Percentiles rank a stretch among this genome's conserved stretches.
Evolutionary conservation across 2,329 filamentous ascomycete genomes (phyloP).

Genomic region (Pseudogymnoascus sp.): DNA sequence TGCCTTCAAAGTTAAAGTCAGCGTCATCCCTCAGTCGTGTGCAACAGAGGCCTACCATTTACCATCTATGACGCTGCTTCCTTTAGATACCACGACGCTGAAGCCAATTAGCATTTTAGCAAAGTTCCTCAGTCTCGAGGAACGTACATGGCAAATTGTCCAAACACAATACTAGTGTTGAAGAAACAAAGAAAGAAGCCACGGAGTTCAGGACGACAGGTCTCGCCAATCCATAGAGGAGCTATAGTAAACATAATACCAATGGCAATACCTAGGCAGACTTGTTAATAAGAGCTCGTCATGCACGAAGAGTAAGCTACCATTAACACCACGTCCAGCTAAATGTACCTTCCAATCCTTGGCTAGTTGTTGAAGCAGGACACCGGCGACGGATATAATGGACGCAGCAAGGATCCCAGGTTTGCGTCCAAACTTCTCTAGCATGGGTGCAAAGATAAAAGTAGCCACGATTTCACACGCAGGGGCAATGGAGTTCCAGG

Average conservation of each 20-base stretch:
- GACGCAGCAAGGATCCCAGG: slow-evolving; percentile 22
- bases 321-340: slow-evolving; percentile 24
- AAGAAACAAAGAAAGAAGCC: slow-evolving; percentile 33
- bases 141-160: slow-evolving; percentile 24
- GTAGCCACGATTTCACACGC: slow-evolving; percentile 23
- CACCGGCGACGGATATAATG: slow-evolving; percentile 23
- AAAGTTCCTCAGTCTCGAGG: background rate
- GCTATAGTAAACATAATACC: slow-evolving; percentile 31
- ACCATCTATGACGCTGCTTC: slow-evolving; percentile 18
- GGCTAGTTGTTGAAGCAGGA: slow-evolving; percentile 26
- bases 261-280: slow-evolving; percentile 23
- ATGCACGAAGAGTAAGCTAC: slow-evolving; percentile 10
- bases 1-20: slow-evolving; percentile 16
- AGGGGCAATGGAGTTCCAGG: slow-evolving; percentile 26
- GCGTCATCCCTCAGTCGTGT: background rate
- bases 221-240: slow-evolving; percentile 33
- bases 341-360: slow-evolving; percentile 25
- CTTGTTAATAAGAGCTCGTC: background rate
- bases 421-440: slow-evolving; percentile 29
- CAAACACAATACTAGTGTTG: slow-evolving; percentile 32
- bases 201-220: slow-evolving; percentile 29
- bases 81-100: slow-evolving; percentile 9
- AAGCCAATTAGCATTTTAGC: background rate
- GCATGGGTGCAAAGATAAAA: slow-evolving; percentile 24
- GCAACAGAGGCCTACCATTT: slow-evolving; percentile 14